These are phyloP conservation scores for Antitrichia curtipendula DNA, from an alignment of 225 moss, liverwort and hornwort species.

Conservation along the genomic window DNA sequence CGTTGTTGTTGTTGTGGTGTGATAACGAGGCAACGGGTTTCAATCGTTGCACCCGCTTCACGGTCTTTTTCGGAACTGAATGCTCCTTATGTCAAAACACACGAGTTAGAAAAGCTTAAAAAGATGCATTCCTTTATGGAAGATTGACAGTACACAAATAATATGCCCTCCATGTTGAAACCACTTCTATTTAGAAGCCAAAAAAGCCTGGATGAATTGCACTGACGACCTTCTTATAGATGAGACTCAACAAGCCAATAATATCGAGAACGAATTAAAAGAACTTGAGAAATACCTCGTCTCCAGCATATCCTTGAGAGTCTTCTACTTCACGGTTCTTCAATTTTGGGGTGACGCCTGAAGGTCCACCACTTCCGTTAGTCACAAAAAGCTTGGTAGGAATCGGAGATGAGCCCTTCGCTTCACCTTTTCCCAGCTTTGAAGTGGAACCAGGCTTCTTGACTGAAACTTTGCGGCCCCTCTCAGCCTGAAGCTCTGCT, in stretches of 20 bases:
- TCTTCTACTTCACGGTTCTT: slow-evolving; percentile 28
- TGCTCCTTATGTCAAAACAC: slow-evolving; percentile 21
- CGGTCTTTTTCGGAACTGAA: slow-evolving; percentile 30
- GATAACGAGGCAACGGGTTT: slow-evolving; percentile 54
- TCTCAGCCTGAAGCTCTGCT: slow-evolving; percentile 94
- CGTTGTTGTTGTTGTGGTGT: slow-evolving; percentile 6
- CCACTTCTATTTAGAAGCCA: not conserved
- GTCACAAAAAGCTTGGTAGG: slow-evolving; percentile 4
- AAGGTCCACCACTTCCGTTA: slow-evolving; percentile 34
- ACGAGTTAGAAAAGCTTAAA: not conserved
- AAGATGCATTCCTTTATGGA: not conserved
- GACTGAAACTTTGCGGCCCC: slow-evolving; percentile 53
- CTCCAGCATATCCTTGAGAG: slow-evolving; percentile 32
- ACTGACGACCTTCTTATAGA: not conserved
- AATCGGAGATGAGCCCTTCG: slow-evolving; percentile 19
- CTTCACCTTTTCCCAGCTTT: slow-evolving; percentile 36
- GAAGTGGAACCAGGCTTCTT: slow-evolving; percentile 29
- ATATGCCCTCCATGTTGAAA: not conserved
- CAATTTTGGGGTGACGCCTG: slow-evolving; percentile 18
- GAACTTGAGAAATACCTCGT: slow-evolving; percentile 17
- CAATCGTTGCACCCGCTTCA: slow-evolving; percentile 50
- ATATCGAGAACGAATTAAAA: not conserved
- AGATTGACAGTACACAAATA: not conserved
- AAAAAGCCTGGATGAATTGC: not conserved
- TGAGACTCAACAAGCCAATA: not conserved